Base-by-base conservation (phyloP, 148 eudicot species). In the Chenopodium album region DNA sequence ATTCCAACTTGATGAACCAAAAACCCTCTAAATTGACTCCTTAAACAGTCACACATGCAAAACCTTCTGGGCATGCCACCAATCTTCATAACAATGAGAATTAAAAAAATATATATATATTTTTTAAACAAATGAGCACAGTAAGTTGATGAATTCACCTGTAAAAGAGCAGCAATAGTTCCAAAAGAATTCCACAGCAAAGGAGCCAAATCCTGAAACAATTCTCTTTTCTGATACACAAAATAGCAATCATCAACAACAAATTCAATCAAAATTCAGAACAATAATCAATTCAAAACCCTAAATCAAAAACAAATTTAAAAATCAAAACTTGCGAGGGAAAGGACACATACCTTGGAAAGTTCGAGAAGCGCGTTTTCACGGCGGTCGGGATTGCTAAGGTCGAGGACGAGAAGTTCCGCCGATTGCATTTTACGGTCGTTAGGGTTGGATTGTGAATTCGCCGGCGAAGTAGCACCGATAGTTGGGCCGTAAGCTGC, bases 141-240 rank as follows among this genome's bases (percentile, higher is more conserved):
- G 37, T 34, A 13, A 29, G 12, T n/a, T 14, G n/a, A 50, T 19
- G 59, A 10, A 6, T 37, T 7, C 67, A 94, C 98, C 98, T 94
- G 98, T 75, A 95, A 79, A 62, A 95, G 91, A 54, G 98, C 98
- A 82, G 98, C 97, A 86, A 92, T 91, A 67, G 97, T 95, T 54
- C 98, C 98, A 70, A 95, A 95, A 19, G 97, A 95, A 80, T 95
- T 93, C 98, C 98, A 95, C 79, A 95, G 68, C 72, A 95, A 84
- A 12, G 98, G 98, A 84, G 98, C 98, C 88, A 95, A 91, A 88
- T 95, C 97, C 73, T 91, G 97, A 82, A 93, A 93, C 75, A 95
- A 75, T 82, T 95, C 98, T 78, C 98, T 91, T 82, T 93, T 95
- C 98, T 94, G 70, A 13, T 32, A 75, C 17, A 17, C 7, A 63